Conservation (phyloP, 441 rosid genomes). For the Populus hybrid region DNA sequence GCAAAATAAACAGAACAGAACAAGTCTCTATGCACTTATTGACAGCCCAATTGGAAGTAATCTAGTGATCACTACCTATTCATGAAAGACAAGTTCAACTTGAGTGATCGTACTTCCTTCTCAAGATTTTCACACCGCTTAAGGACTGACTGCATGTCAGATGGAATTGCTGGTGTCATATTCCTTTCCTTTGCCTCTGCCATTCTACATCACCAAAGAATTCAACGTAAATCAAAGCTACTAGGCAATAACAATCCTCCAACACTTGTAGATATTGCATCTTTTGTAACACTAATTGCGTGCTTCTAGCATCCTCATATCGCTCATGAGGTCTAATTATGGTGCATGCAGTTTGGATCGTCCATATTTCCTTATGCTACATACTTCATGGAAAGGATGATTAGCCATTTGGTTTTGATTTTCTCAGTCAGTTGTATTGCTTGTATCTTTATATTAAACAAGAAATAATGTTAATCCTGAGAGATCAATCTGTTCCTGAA, state of each 20-base stretch:
- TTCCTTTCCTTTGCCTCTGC: constrained; percentile 79
- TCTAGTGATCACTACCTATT: constrained; percentile 40
- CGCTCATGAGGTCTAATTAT: not conserved
- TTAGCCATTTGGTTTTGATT: not conserved
- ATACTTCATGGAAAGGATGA: not conserved
- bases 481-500: not conserved
- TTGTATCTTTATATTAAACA: too few relatives aligned
- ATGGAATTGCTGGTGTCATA: constrained; percentile 45
- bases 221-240: not conserved
- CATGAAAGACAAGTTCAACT: constrained; percentile 74
- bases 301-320: not conserved
- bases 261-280: too few relatives aligned
- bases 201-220: constrained; percentile 46
- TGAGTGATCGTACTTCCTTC: constrained; percentile 79
- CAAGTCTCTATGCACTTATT: not conserved
- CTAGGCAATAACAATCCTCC: not conserved
- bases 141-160: constrained; percentile 56
- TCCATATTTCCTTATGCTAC: not conserved
- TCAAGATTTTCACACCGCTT: constrained; percentile 69
- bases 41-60: not conserved
- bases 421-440: not conserved
- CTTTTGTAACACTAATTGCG: not conserved
- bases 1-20: not conserved
- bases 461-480: not conserved
- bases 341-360: not conserved